Evolutionary conservation across 2,329 filamentous ascomycete genomes (phyloP).

Genomic region (Fusarium papillatum): DNA sequence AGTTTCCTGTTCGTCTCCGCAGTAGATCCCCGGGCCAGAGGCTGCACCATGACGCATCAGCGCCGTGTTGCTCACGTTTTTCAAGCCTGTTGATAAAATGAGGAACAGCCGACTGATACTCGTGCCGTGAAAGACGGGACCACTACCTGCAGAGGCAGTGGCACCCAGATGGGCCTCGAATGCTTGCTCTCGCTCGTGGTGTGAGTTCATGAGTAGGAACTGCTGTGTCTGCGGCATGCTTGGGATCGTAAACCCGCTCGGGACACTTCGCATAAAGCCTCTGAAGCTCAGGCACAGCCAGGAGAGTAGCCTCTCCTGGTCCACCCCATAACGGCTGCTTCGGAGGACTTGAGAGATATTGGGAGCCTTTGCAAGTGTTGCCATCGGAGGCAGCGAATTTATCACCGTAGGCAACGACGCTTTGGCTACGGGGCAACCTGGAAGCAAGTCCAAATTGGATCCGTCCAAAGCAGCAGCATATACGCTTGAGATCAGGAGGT

Average conservation of each 20-base stretch:
- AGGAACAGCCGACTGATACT: background rate
- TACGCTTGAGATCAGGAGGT: background rate
- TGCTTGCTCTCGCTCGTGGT: background rate
- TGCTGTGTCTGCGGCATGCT: conserved; percentile 3
- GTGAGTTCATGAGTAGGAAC: conserved; percentile 1
- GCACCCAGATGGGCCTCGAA: background rate
- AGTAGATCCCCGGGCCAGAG: background rate
- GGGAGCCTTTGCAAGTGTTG: background rate
- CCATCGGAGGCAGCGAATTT: background rate
- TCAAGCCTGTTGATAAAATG: background rate
- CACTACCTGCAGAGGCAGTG: background rate
- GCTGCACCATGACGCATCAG: background rate
- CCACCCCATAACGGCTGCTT: background rate
- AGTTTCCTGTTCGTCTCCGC: background rate
- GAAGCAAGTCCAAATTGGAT: background rate
- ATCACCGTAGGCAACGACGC: background rate
- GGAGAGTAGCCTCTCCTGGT: background rate
- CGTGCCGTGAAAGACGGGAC: background rate
- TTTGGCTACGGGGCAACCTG: background rate
- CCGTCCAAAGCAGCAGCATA: background rate
- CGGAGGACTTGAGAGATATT: background rate
- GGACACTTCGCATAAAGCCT: background rate
- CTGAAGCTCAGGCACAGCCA: background rate
- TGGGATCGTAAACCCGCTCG: background rate
- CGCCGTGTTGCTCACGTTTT: background rate